Evolutionary conservation across 768 basidiomycete species (phyloP).

Genomic region (Trametes coccinea): DNA sequence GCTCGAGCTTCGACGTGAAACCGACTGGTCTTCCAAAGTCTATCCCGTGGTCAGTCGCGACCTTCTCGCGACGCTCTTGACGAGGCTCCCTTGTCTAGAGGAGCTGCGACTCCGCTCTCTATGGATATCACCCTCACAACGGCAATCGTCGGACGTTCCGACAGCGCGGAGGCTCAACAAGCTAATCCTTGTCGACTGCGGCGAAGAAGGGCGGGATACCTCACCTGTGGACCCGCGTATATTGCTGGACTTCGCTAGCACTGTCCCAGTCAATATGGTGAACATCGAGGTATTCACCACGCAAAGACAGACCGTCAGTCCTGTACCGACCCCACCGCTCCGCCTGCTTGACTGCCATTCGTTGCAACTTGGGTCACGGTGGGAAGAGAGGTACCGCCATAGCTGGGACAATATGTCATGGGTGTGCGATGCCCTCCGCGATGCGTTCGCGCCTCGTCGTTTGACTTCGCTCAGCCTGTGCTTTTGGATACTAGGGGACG

Average conservation of each 20-base stretch:
- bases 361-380: not conserved
- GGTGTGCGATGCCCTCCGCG: not conserved
- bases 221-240: too few relatives aligned
- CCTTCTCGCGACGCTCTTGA: not conserved
- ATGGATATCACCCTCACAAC: too few relatives aligned
- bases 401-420: not conserved
- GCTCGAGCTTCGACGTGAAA: not conserved
- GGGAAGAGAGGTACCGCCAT: not conserved
- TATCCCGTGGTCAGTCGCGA: not conserved
- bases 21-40: not conserved
- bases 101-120: not conserved
- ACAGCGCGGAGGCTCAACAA: too few relatives aligned
- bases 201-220: too few relatives aligned
- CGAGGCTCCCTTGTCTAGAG: not conserved
- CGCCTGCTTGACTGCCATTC: not conserved
- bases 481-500: not conserved
- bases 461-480: not conserved
- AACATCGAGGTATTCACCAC: too few relatives aligned
- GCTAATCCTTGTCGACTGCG: too few relatives aligned
- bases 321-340: too few relatives aligned
- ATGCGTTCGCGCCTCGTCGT: not conserved
- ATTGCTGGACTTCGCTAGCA: too few relatives aligned
- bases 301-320: too few relatives aligned
- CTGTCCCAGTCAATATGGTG: too few relatives aligned
- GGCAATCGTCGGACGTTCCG: too few relatives aligned